Conservation (phyloP, 2,329 filamentous ascomycete species). For the Onygenales sp. region DNA sequence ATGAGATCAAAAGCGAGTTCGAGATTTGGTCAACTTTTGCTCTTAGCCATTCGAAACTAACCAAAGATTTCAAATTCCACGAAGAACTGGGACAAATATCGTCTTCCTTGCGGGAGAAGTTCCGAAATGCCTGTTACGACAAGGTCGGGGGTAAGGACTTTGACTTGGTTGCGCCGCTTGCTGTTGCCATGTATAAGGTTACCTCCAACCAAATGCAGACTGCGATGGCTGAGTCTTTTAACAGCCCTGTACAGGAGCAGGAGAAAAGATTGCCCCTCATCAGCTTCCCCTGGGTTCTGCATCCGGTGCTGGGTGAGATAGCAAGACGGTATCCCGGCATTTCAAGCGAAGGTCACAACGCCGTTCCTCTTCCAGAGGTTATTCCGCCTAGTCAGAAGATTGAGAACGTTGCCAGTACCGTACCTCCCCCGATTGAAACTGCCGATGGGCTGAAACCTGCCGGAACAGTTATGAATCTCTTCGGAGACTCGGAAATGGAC, state of each 20-base stretch:
- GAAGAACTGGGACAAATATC: constrained; percentile 70
- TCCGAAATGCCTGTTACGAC: constrained; percentile 56
- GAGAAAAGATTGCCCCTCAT: constrained; percentile 62
- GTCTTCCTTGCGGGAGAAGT: constrained; percentile 56
- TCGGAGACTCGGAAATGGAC: no score
- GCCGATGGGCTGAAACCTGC: no score
- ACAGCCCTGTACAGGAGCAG: constrained; percentile 10
- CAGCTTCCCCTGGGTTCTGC: constrained; percentile 89
- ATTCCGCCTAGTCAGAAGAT: not conserved
- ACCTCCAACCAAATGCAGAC: constrained; percentile 61
- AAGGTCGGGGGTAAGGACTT: constrained; percentile 53
- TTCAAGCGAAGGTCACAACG: not conserved
- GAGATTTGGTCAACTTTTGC: constrained; percentile 87
- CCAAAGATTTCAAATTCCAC: constrained; percentile 73
- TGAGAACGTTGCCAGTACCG: no score
- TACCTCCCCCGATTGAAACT: no score
- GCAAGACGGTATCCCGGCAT: constrained; percentile 38
- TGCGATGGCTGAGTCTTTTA: constrained; percentile 44
- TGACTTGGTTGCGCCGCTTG: constrained; percentile 56
- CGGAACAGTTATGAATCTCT: no score
- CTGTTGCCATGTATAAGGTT: constrained; percentile 79
- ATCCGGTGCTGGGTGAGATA: constrained; percentile 59
- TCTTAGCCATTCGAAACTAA: constrained; percentile 61
- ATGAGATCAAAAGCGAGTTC: constrained; percentile 77
- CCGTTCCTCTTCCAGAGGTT: not conserved